Conservation (phyloP, 129 eudicot species). For the Escallonia herrerae region DNA sequence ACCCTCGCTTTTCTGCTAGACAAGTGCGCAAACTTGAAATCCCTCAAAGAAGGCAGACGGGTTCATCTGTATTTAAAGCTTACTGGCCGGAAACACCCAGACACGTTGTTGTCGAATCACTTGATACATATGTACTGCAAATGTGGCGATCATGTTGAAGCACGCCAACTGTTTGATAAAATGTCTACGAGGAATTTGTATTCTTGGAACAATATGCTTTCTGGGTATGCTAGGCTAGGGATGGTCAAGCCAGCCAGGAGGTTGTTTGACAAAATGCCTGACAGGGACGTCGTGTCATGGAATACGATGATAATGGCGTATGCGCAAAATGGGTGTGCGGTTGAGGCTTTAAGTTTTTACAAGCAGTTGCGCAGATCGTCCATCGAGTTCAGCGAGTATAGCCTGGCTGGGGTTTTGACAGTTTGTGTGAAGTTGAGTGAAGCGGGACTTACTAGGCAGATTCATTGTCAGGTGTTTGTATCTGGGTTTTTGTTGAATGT, state of each 20-base stretch:
- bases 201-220: constrained; percentile 71
- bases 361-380: constrained; percentile 36
- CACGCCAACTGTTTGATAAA: constrained; percentile 73
- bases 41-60: constrained; percentile 61
- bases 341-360: constrained; percentile 48
- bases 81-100: constrained; percentile 50
- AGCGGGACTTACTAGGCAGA: constrained; percentile 39
- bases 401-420: constrained; percentile 57
- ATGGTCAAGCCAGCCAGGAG: constrained; percentile 52
- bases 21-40: constrained; percentile 39
- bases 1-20: constrained; percentile 41
- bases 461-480: constrained; percentile 50
- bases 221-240: constrained; percentile 73
- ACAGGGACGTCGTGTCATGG: constrained; percentile 73
- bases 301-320: constrained; percentile 69
- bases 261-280: constrained; percentile 57
- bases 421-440: constrained; percentile 50
- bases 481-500: constrained; percentile 43
- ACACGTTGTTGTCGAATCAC: constrained; percentile 42
- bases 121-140: constrained; percentile 50
- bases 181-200: constrained; percentile 61
- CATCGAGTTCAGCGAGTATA: constrained; percentile 47
- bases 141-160: constrained; percentile 50
- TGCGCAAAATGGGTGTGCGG: constrained; percentile 35
- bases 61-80: constrained; percentile 58